phyloP scores from a whole-genome alignment of 2,329 filamentous ascomycete genomes.

The Colletotrichum sp. region DNA sequence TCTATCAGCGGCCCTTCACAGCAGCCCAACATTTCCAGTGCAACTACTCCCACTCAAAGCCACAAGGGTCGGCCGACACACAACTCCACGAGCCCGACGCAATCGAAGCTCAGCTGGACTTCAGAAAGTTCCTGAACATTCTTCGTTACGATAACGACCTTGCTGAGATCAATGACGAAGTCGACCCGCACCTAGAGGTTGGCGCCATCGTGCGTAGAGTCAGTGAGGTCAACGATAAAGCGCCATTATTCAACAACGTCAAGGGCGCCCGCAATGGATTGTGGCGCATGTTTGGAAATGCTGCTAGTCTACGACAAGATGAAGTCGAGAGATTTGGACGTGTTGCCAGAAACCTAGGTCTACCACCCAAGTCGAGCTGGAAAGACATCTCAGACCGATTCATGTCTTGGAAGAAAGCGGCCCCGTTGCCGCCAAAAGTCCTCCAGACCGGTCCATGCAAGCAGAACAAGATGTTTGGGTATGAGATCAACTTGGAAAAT shows the following conservation, averaged over 20 bases:
- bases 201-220: constrained; percentile 49
- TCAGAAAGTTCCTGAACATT: constrained; percentile 48
- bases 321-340: constrained; percentile 39
- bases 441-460: constrained; percentile 42
- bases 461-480: constrained; percentile 38
- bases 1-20: not conserved
- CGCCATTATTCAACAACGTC: constrained; percentile 56
- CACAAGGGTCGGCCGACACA: not conserved
- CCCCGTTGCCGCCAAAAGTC: constrained; percentile 27
- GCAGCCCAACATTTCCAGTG: not conserved
- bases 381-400: constrained; percentile 38
- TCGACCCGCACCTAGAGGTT: constrained; percentile 49
- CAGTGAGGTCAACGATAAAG: constrained; percentile 48
- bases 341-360: constrained; percentile 42
- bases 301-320: constrained; percentile 38
- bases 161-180: constrained; percentile 44
- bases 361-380: constrained; percentile 39
- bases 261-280: constrained; percentile 48
- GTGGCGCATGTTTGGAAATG: constrained; percentile 50
- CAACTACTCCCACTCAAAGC: not conserved
- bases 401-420: constrained; percentile 32
- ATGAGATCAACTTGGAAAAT: constrained; percentile 45
- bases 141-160: constrained; percentile 46
- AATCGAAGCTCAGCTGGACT: constrained; percentile 30
- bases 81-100: not conserved